A percentile compares a stretch with the other conserved stretches of the same genome.
Evolutionary conservation across 495 filamentous ascomycete species (phyloP).

Genomic region (Aspergillus cristatus): DNA sequence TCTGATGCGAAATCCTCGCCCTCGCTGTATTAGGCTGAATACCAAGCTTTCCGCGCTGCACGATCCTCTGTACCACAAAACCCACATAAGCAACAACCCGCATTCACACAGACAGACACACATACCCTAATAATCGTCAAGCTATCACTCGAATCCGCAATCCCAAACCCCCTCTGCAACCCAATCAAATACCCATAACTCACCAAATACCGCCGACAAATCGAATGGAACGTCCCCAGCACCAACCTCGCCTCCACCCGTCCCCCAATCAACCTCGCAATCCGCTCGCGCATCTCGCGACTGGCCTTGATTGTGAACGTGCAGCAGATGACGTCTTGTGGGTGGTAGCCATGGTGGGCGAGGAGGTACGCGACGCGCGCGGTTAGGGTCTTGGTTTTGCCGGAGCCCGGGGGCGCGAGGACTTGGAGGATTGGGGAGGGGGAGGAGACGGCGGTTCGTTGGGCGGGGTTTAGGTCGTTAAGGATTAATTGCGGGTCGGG

Average conservation of each 20-base stretch:
- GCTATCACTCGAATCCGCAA: slow-evolving; percentile 82
- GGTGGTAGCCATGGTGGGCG: slow-evolving; percentile 61
- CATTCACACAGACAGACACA: slow-evolving; percentile 4
- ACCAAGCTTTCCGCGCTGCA: slow-evolving; percentile 59
- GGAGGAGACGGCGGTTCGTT: slow-evolving; percentile 77
- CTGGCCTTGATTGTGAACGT: slow-evolving; percentile 98
- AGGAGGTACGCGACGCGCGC: slow-evolving; percentile 93
- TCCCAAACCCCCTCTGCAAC: slow-evolving; percentile 74
- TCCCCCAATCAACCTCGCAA: slow-evolving; percentile 69
- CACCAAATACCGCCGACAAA: slow-evolving; percentile 77
- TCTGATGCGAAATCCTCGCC: slow-evolving; percentile 74
- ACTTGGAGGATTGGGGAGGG: slow-evolving; percentile 75
- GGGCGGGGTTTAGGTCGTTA: slow-evolving; percentile 71
- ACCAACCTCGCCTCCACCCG: slow-evolving; percentile 69
- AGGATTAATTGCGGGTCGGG: slow-evolving; percentile 43
- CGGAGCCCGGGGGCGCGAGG: slow-evolving; percentile 76
- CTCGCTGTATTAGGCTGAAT: slow-evolving; percentile 62
- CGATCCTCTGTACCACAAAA: slow-evolving; percentile 49
- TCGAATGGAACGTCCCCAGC: slow-evolving; percentile 93
- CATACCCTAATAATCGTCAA: slow-evolving; percentile 49
- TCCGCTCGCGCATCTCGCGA: slow-evolving; percentile 87
- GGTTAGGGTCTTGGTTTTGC: slow-evolving; percentile 95
- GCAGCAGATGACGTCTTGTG: slow-evolving; percentile 90
- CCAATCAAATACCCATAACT: slow-evolving; percentile 83
- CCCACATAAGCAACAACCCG: neutral